phyloP scores from a whole-genome alignment of 257 asterid species.

The Gentiana straminea region DNA sequence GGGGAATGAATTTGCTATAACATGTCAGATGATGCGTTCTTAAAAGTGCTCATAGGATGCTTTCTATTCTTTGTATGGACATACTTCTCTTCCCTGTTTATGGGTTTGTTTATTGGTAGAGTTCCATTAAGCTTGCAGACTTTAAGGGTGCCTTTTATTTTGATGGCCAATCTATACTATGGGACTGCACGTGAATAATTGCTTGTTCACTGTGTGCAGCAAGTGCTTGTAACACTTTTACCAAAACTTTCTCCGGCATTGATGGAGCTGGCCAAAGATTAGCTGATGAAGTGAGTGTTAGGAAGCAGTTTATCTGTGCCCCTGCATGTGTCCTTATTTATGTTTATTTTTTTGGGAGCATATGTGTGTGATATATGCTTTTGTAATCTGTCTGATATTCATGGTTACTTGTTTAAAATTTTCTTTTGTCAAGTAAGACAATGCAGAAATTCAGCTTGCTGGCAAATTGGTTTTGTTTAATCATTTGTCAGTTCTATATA shows the following conservation, averaged over 20 bases:
- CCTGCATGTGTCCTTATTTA: neutral
- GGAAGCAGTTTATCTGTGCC: neutral
- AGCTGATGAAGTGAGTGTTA: conserved; percentile 81
- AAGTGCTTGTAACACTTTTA: conserved; percentile 74
- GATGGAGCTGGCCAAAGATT: conserved; percentile 84
- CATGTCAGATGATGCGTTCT: too few relatives aligned
- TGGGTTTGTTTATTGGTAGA: neutral
- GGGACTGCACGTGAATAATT: neutral
- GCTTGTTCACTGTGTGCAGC: conserved; percentile 33
- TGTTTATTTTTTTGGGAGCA: neutral
- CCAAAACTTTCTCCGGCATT: conserved; percentile 84
- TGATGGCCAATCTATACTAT: neutral
- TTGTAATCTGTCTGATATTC: neutral
- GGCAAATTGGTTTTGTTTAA: neutral
- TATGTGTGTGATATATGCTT: neutral
- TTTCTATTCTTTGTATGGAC: neutral
- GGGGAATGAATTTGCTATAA: too few relatives aligned
- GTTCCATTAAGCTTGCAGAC: neutral
- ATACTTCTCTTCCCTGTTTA: neutral
- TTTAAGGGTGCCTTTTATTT: neutral
- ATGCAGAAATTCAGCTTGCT: neutral
- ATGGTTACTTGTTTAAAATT: neutral
- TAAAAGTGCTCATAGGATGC: neutral
- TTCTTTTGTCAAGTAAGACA: neutral
- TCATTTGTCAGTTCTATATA: neutral